Evolutionary conservation across 108 stramenopile species (phyloP), one percentile per base, ranked within the genome.

Genomic region (Aurantiochytrium sp.): DNA sequence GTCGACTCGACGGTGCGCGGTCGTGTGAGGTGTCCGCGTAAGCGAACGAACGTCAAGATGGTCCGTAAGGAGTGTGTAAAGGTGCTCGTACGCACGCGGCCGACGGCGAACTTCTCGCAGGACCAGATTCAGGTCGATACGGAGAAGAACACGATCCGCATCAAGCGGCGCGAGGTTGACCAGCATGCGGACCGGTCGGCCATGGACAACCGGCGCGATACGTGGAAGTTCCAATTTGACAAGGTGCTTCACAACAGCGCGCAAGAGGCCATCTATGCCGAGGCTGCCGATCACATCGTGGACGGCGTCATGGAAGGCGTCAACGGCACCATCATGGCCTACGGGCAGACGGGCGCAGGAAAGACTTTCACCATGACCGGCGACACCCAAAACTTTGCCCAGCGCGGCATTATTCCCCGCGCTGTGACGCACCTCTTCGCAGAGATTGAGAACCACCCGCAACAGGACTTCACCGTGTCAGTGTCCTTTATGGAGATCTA

Each of bases 221-320:
- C 50, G 45, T 94, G 90, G 91, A 37, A 39, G 3, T 94, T 94
- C 55, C 85, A 91, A 52, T 93, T 92, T 65, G 89, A 94, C 88
- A 90, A 92, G 30, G 91, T 94, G n/a, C 89, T 94, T 31, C 94
- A 94, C 93, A 94, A 94, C 68, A 91, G 90, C 1, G 81, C 87
- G 24, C 94, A 94, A 42, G 92, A 91, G 55, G 45, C 90, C 2
- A 85, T 92, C 19, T 92, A 91, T 65, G 59, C 53, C 34, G 30
- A 36, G 91, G 37, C 69, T 87, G 37, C 87, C 37, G 69, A 91
- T 8, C 90, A 92, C 48, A 87, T 92, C 4, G 94, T 94, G 21
- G 90, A 90, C 54, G 86, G 85, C 27, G 92, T 90, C 30, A 55
- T 90, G 17, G 68, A 88, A 68, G 92, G 90, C 34, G 65, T 88